Conservation (phyloP, 768 basidiomycete species). For the Russula earlei region DNA sequence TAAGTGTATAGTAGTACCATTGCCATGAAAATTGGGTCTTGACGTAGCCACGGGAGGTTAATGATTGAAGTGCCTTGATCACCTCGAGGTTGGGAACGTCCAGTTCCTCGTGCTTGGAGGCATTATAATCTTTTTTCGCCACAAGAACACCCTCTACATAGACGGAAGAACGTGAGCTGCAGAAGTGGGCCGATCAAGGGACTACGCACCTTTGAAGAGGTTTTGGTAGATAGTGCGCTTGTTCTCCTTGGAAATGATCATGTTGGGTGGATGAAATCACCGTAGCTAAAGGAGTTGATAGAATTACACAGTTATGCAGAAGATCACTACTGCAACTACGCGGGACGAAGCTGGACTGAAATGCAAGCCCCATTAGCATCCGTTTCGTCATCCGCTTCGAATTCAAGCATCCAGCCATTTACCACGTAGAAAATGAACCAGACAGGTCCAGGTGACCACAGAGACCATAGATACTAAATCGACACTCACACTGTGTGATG, state of each 20-base stretch:
- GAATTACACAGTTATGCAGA: not conserved
- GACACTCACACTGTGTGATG: conserved; percentile 1
- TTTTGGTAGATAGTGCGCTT: conserved; percentile 95
- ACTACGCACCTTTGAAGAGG: conserved; percentile 94
- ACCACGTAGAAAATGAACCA: conserved; percentile 9
- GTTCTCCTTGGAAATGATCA: conserved; percentile 97
- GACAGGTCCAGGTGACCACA: not conserved
- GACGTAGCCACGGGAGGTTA: conserved; percentile 73
- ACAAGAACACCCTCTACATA: conserved; percentile 90
- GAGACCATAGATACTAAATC: not conserved
- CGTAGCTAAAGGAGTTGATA: no score
- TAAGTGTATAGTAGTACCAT: conserved; percentile 97
- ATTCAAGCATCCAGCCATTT: conserved; percentile 29
- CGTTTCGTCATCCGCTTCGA: conserved; percentile 25
- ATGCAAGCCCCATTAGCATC: conserved; percentile 19
- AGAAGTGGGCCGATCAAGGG: not conserved
- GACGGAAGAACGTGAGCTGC: not conserved
- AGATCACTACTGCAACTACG: conserved; percentile 29
- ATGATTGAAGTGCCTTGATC: conserved; percentile 62
- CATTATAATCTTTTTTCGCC: conserved; percentile 99
- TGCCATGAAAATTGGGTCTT: conserved; percentile 99
- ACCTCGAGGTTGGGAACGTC: conserved; percentile 58
- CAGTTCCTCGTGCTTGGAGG: conserved; percentile 89
- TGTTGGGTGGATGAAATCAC: conserved; percentile 38
- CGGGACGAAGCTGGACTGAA: conserved; percentile 31